Evolutionary conservation across 2,329 filamentous ascomycete species (phyloP).

Genomic region (Sclerotiophoma versabilis): DNA sequence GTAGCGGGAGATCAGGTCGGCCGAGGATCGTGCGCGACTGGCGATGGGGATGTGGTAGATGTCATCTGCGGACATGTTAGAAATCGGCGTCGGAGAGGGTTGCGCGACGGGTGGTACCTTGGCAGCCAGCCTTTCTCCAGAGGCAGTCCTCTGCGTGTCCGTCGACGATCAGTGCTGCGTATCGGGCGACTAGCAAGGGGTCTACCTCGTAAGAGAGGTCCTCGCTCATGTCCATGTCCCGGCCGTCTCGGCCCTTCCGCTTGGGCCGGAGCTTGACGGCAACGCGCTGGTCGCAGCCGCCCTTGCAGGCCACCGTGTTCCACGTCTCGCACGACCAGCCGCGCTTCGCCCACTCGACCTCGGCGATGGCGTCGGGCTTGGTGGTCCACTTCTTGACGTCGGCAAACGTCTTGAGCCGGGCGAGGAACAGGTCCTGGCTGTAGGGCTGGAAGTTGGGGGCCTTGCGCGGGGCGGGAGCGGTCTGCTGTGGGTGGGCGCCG

Average conservation of each 20-base stretch:
- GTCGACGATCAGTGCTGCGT: constrained; percentile 73
- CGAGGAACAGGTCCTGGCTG: constrained; percentile 82
- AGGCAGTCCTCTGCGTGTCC: constrained; percentile 83
- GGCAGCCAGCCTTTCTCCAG: constrained; percentile 88
- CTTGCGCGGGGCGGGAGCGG: constrained; percentile 40
- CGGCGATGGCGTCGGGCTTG: constrained; percentile 84
- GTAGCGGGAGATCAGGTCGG: constrained; percentile 51
- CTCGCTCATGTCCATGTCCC: constrained; percentile 60
- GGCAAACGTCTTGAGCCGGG: constrained; percentile 83
- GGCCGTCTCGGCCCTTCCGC: constrained; percentile 53
- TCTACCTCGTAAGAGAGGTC: constrained; percentile 58
- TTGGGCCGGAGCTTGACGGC: constrained; percentile 74
- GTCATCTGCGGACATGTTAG: constrained; percentile 56
- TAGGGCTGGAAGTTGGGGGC: constrained; percentile 81
- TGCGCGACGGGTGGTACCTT: constrained; percentile 63
- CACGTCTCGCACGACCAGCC: constrained; percentile 80
- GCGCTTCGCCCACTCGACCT: constrained; percentile 92
- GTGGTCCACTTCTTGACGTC: constrained; percentile 93
- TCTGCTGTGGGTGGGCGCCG: constrained; percentile 34
- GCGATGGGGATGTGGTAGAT: constrained; percentile 66
- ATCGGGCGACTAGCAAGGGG: constrained; percentile 76
- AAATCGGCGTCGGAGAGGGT: neutral
- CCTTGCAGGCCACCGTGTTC: constrained; percentile 82
- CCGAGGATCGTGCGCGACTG: constrained; percentile 46
- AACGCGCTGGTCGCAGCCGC: constrained; percentile 82